phyloP scores from a whole-genome alignment of 768 basidiomycete genomes.

The Suillus lakei region DNA sequence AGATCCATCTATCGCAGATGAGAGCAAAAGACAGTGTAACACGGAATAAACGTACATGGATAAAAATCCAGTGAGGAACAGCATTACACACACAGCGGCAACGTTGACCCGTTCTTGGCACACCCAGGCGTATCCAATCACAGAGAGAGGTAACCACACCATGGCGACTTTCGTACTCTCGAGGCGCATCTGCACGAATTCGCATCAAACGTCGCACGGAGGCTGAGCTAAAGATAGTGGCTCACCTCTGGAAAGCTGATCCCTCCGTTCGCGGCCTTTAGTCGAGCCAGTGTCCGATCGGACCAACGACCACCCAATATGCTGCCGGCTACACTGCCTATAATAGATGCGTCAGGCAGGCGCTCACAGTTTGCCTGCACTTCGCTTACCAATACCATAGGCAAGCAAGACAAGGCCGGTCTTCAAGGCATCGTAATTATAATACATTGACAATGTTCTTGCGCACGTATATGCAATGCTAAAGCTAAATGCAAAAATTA shows the following conservation, averaged over 20 bases:
- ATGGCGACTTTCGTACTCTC: slow-evolving; percentile 64
- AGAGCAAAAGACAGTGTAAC: not conserved
- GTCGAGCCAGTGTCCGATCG: slow-evolving; percentile 47
- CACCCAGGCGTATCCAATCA: slow-evolving; percentile 78
- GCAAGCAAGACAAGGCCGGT: slow-evolving; percentile 80
- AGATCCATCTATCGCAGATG: slow-evolving; percentile 49
- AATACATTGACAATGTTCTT: slow-evolving; percentile 65
- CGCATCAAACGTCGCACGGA: not conserved
- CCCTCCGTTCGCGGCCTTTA: slow-evolving; percentile 50
- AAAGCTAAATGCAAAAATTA: slow-evolving; percentile 76
- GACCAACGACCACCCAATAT: slow-evolving; percentile 64
- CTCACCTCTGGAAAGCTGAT: slow-evolving; percentile 65
- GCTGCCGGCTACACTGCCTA: slow-evolving; percentile 56
- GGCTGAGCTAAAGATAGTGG: not conserved
- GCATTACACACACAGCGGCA: slow-evolving; percentile 68
- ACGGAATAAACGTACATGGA: slow-evolving; percentile 53
- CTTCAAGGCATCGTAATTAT: slow-evolving; percentile 69
- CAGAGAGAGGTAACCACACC: slow-evolving; percentile 54
- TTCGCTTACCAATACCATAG: slow-evolving; percentile 64
- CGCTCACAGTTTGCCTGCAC: not conserved
- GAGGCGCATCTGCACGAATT: slow-evolving; percentile 65
- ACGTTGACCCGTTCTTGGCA: slow-evolving; percentile 66
- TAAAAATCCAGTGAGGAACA: slow-evolving; percentile 76
- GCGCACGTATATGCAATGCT: slow-evolving; percentile 76
- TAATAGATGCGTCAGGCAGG: slow-evolving; percentile 1